A percentile compares a stretch with the other conserved stretches of the same genome.
Conservation (phyloP, 1,139 yeast genomes). For the Eremothecium sinecaudum region DNA sequence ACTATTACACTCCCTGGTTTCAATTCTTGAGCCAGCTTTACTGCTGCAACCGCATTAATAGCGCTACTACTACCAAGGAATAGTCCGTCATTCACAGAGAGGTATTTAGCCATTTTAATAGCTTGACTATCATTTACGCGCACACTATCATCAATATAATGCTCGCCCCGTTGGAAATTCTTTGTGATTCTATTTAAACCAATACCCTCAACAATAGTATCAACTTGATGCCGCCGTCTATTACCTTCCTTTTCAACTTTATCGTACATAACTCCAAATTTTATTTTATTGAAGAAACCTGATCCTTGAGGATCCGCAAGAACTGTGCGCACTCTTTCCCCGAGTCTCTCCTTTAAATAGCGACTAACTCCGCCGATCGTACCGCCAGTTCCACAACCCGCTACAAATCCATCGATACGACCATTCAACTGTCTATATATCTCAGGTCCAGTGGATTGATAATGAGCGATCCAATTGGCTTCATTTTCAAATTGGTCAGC, state of each 20-base stretch:
- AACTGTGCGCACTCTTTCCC: slow-evolving; percentile 37
- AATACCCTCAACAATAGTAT: slow-evolving; percentile 87
- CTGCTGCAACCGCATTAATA: slow-evolving; percentile 86
- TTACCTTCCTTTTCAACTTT: slow-evolving; percentile 84
- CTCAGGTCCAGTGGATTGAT: slow-evolving; percentile 81
- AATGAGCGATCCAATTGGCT: slow-evolving; percentile 81
- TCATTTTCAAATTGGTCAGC: slow-evolving; percentile 93
- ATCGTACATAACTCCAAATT: slow-evolving; percentile 90
- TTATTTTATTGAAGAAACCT: slow-evolving; percentile 76
- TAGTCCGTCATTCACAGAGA: slow-evolving; percentile 76
- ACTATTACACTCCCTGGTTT: slow-evolving; percentile 66
- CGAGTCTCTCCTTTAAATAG: slow-evolving; percentile 48
- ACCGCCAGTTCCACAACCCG: slow-evolving; percentile 64
- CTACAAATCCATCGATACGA: slow-evolving; percentile 62
- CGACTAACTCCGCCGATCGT: slow-evolving; percentile 57
- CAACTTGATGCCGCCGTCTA: slow-evolving; percentile 91
- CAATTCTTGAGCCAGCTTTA: slow-evolving; percentile 47
- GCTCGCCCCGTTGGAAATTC: slow-evolving; percentile 67
- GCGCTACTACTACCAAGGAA: slow-evolving; percentile 91
- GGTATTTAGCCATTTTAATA: slow-evolving; percentile 72
- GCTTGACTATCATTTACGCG: slow-evolving; percentile 77
- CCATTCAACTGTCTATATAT: slow-evolving; percentile 62
- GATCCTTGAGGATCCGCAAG: slow-evolving; percentile 96
- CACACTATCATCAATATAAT: slow-evolving; percentile 64
- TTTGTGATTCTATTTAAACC: slow-evolving; percentile 81